These are phyloP conservation scores for Blastomyces gilchristii DNA, from an alignment of 2,329 filamentous ascomycete genomes.

Conservation along the genomic window DNA sequence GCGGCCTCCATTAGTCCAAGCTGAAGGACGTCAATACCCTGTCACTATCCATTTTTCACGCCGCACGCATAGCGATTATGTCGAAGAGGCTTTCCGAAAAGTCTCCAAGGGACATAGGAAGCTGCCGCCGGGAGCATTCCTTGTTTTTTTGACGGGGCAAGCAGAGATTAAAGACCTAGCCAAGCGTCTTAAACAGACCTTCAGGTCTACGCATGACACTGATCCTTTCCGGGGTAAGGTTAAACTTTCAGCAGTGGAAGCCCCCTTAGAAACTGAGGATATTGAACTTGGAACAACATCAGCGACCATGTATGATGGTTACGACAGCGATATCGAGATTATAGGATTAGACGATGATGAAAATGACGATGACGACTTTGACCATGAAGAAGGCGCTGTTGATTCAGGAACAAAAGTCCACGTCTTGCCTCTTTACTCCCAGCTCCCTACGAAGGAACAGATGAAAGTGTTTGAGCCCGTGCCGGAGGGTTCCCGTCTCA, in stretches of 20 bases:
- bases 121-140: conserved; percentile 77
- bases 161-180: conserved; percentile 81
- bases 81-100: conserved; percentile 82
- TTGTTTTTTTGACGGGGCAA: conserved; percentile 90
- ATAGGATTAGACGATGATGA: conserved; percentile 48
- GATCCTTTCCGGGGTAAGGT: conserved; percentile 54
- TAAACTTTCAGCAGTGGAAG: conserved; percentile 64
- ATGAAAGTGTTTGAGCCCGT: conserved; percentile 78
- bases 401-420: conserved; percentile 62
- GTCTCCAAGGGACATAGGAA: conserved; percentile 80
- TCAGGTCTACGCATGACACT: conserved; percentile 42
- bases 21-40: conserved; percentile 82
- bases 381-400: conserved; percentile 52
- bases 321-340: conserved; percentile 49
- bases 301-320: conserved; percentile 43
- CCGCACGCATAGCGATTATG: conserved; percentile 73
- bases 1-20: conserved; percentile 73
- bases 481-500: conserved; percentile 70
- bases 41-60: conserved; percentile 85
- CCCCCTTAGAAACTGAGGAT: conserved; percentile 74
- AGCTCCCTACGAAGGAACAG: conserved; percentile 83
- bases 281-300: conserved; percentile 59
- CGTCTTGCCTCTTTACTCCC: conserved; percentile 85
- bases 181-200: conserved; percentile 64
- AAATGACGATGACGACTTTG: conserved; percentile 55